Conservation (phyloP, 495 filamentous ascomycete species). For the Penicillium bialowiezense region DNA sequence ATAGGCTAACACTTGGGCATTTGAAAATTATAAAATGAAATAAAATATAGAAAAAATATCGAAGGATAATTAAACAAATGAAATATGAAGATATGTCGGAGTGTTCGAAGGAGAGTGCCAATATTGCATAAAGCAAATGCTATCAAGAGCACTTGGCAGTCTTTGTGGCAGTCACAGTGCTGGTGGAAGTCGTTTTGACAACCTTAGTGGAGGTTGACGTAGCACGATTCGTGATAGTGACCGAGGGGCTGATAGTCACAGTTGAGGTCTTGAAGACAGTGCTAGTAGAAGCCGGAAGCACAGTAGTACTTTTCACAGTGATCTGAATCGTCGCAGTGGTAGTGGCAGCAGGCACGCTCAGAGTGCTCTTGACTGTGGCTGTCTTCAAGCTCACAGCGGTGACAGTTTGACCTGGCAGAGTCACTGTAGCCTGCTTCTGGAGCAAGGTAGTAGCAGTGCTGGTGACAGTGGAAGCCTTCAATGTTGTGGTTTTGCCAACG, state of each 20-base stretch:
- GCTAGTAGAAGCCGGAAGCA: conserved; percentile 7
- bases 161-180: conserved; percentile 11
- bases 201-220: conserved; percentile 12
- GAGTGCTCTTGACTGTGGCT: conserved; percentile 2
- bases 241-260: conserved; percentile 6
- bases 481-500: conserved; percentile 6
- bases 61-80: too few species aligned
- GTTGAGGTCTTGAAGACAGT: conserved; percentile 9
- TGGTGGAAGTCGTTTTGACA: conserved; percentile 7
- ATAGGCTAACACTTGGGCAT: too few species aligned
- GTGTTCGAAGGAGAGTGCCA: too few species aligned
- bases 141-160: conserved; percentile 3
- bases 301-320: conserved; percentile 9
- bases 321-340: neutral
- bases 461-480: conserved; percentile 7
- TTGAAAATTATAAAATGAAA: too few species aligned
- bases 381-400: conserved; percentile 5
- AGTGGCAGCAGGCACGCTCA: neutral
- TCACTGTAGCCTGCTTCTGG: neutral
- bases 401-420: neutral
- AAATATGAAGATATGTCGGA: too few species aligned
- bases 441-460: neutral
- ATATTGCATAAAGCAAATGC: too few species aligned
- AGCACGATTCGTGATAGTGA: conserved; percentile 9
- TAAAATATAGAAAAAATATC: too few species aligned